These are phyloP conservation scores for Neurospora tetrasperma DNA, from an alignment of 495 filamentous ascomycete genomes.

Conservation along the genomic window DNA sequence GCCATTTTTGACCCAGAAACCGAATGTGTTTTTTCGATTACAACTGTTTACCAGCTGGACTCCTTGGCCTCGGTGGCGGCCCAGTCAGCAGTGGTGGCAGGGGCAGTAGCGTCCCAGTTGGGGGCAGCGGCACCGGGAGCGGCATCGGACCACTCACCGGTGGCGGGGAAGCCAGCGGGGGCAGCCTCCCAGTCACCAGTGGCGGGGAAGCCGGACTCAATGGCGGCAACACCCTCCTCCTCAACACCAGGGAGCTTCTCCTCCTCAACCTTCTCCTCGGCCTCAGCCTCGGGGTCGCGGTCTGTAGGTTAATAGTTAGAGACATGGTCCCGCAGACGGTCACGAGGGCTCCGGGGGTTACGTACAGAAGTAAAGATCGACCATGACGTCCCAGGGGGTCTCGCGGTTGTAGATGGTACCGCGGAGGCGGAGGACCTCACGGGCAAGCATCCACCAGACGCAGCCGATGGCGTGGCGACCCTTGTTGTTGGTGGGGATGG, in stretches of 20 bases:
- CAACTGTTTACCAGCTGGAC: conserved; percentile 49
- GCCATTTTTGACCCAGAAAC: conserved; percentile 15
- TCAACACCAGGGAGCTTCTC: conserved; percentile 67
- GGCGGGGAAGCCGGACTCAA: conserved; percentile 61
- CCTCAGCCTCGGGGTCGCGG: conserved; percentile 98
- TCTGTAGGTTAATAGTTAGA: conserved; percentile 35
- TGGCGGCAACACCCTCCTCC: conserved; percentile 68
- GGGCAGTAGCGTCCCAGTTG: conserved; percentile 60
- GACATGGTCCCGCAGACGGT: neutral
- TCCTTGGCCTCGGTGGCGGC: conserved; percentile 49
- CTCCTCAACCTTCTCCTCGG: conserved; percentile 74
- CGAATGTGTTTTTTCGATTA: conserved; percentile 15
- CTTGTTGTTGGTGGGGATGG: conserved; percentile 99
- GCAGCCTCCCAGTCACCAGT: conserved; percentile 63
- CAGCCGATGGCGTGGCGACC: conserved; percentile 96
- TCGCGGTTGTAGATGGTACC: conserved; percentile 91
- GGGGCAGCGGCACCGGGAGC: conserved; percentile 48
- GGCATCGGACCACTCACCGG: conserved; percentile 35
- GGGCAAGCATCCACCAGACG: conserved; percentile 98
- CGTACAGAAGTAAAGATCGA: conserved; percentile 96
- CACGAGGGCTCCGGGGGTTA: conserved; percentile 3
- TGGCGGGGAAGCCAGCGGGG: conserved; percentile 51
- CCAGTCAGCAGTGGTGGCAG: conserved; percentile 54
- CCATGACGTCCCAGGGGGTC: conserved; percentile 95
- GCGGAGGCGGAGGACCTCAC: conserved; percentile 97